These are phyloP conservation scores for Corinectria fuckeliana DNA, from an alignment of 2,329 filamentous ascomycete species.

Conservation along the genomic window DNA sequence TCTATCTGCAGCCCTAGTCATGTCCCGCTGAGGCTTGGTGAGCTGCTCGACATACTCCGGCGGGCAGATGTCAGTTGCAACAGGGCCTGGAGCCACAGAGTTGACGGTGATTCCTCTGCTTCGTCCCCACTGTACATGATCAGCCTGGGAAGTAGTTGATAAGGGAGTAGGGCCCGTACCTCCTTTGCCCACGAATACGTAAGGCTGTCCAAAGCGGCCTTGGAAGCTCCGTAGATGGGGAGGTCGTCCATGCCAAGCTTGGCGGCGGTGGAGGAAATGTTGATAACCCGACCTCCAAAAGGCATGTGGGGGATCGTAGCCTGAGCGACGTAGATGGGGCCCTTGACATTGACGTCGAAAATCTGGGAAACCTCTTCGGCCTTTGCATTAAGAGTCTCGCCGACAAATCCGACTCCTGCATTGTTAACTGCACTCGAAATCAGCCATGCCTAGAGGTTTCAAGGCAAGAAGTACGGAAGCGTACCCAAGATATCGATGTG, in stretches of 20 bases:
- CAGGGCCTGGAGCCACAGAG: conserved; percentile 49
- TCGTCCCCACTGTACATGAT: background rate
- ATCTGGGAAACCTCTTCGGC: conserved; percentile 35
- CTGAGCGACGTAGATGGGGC: conserved; percentile 45
- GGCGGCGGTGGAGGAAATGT: conserved; percentile 30
- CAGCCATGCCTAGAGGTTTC: rapidly evolving
- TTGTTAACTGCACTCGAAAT: conserved; percentile 45
- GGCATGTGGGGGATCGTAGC: conserved; percentile 46
- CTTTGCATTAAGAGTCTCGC: conserved; percentile 30
- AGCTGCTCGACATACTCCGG: conserved; percentile 27
- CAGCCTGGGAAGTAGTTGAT: background rate
- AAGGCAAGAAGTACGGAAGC: background rate
- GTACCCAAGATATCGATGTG: conserved; percentile 51
- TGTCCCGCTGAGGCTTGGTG: conserved; percentile 22
- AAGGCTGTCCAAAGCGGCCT: conserved; percentile 46
- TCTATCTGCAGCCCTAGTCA: conserved; percentile 43
- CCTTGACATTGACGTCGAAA: conserved; percentile 44
- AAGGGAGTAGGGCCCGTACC: conserved; percentile 26
- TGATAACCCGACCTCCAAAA: conserved; percentile 37
- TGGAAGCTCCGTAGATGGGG: conserved; percentile 31
- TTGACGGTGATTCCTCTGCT: conserved; percentile 49
- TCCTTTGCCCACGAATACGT: conserved; percentile 44
- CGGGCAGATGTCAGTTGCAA: conserved; percentile 43
- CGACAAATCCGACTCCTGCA: conserved; percentile 37
- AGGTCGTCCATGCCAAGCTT: conserved; percentile 22